Percentiles rank a stretch among this genome's conserved stretches.
These are phyloP conservation scores for Annulohypoxylon nitens DNA, from an alignment of 495 filamentous ascomycete genomes.

Conservation along the genomic window DNA sequence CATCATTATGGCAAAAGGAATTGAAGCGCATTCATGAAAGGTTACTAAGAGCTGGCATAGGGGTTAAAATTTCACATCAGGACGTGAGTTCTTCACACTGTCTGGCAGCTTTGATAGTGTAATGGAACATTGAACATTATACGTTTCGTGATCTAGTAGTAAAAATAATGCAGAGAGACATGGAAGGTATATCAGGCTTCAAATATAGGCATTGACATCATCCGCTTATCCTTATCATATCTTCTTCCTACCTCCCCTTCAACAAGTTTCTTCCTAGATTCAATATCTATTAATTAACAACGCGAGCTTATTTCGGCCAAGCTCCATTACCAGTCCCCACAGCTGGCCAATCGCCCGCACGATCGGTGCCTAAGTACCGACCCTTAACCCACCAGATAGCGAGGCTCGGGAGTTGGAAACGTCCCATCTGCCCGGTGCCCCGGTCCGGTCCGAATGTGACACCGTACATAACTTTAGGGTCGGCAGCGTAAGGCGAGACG, in stretches of 20 bases:
- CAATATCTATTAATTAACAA: not conserved
- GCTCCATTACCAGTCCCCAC: conserved; percentile 36
- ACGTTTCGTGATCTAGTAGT: not conserved
- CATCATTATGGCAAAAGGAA: not conserved
- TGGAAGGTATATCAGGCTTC: not conserved
- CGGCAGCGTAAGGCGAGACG: conserved; percentile 36
- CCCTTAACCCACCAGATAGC: conserved; percentile 64
- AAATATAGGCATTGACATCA: not conserved
- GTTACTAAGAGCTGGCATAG: not conserved
- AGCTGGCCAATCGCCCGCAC: conserved; percentile 33
- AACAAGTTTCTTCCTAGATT: not conserved
- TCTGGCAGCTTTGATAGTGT: not conserved
- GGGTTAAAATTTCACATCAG: not conserved
- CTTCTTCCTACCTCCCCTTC: not conserved
- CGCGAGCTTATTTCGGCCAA: conserved; percentile 24
- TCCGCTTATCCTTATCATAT: not conserved
- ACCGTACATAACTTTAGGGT: conserved; percentile 45
- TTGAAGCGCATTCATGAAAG: not conserved
- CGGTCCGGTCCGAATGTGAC: conserved; percentile 61
- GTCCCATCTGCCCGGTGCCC: conserved; percentile 66
- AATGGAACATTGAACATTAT: conserved; percentile 2
- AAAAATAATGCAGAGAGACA: not conserved
- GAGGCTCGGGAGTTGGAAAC: conserved; percentile 57
- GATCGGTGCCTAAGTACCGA: conserved; percentile 49
- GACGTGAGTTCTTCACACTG: not conserved